A percentile compares a stretch with the other conserved stretches of the same genome.
Conservation (phyloP, 176 grass and related monocot genomes). For the Pharus latifolius region DNA sequence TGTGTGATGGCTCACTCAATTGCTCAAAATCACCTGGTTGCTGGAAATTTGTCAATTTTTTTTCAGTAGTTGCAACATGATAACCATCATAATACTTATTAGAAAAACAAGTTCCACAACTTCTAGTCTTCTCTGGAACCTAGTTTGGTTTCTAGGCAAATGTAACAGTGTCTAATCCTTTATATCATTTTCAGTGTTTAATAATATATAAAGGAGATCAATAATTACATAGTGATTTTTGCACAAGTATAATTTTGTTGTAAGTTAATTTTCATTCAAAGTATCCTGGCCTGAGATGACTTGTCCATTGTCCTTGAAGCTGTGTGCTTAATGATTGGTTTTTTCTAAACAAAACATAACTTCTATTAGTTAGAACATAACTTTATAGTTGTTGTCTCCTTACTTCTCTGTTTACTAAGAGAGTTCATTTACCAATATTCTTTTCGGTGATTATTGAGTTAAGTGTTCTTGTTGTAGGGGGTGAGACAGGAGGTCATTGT, state of each 20-base stretch:
- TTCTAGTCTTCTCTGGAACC: conserved; percentile 9
- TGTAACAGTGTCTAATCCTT: neutral
- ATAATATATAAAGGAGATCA: neutral
- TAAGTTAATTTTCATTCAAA: neutral
- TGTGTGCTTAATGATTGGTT: neutral
- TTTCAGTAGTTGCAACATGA: neutral
- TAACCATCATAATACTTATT: neutral
- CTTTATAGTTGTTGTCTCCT: neutral
- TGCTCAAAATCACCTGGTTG: neutral
- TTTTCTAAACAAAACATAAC: neutral
- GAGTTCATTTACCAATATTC: neutral
- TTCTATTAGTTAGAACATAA: no score
- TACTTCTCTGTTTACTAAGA: neutral
- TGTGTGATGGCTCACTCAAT: neutral
- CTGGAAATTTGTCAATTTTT: neutral
- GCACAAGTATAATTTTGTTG: neutral
- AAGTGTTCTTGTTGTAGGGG: conserved; percentile 40
- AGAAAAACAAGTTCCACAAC: neutral
- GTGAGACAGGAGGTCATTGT: conserved; percentile 84
- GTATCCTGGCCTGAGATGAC: neutral
- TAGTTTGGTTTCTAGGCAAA: neutral
- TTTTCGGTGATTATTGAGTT: neutral
- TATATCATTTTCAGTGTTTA: neutral
- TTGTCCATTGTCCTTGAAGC: neutral
- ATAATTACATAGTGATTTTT: neutral